Base-by-base conservation (phyloP, 768 basidiomycete species). In the Termitomyces sp. region DNA sequence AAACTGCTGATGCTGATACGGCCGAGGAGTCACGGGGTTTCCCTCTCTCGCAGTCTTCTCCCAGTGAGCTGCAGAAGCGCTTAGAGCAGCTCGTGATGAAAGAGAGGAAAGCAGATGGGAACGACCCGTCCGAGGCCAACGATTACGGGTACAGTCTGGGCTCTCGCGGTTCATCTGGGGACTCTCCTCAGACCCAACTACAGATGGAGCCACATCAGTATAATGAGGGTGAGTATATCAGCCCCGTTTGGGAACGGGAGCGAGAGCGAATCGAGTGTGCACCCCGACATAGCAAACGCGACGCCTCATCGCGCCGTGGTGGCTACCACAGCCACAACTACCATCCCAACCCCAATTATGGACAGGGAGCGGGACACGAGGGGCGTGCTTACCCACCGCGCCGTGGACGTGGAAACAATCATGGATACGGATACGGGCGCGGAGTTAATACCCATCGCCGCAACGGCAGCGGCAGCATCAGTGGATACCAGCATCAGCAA, bases 61-160 rank as follows among this genome's bases (percentile, higher is more conserved):
- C 59, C 6, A 15, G 30, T 26, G 51, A 60, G 37, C 50, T 62
- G n/a, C 53, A 55, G 17, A 38, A 44, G 50, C 56, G 49, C 28
- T 43, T 61, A 8, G 54, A 61, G 41, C 41, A 58, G 44, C 47
- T 59, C 31, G 38, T 42, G 21, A 41, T 48, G 30, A 47, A 44
- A 26, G 44, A 37, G 38, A 51, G 53, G 11, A 44, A 53, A 35
- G 49, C 50, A 19, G 59, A 56, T 9, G 70, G 70, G 35, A 76
- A 75, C 47, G 73, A 77, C 49, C 74, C 78, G 11, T 81, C 78
- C 67, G 76, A 77, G 54, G 85, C 87, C 44, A 79, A 75, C 58
- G 77, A 87, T 62, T 86, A 75, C 54, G 86, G 86, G 9, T 87
- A 71, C 63, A 85, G 85, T 5, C 87, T 87, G 59, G 86, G 86